These are phyloP conservation scores for Alternaria incomplexa DNA, from an alignment of 2,329 filamentous ascomycete genomes.

Conservation along the genomic window DNA sequence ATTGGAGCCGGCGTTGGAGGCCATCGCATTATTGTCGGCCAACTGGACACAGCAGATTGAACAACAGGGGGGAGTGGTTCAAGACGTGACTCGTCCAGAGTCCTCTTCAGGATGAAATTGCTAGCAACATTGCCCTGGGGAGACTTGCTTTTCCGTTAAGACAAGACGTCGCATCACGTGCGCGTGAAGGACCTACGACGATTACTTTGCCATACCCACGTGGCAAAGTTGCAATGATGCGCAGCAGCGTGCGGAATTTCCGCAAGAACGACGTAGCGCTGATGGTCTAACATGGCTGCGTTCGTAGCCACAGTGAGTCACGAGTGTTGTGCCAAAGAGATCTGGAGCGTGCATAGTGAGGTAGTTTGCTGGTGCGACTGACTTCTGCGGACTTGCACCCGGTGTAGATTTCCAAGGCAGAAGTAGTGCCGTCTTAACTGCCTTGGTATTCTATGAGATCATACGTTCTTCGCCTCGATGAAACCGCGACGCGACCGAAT, in stretches of 20 bases:
- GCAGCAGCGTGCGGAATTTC: background rate
- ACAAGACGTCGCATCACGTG: background rate
- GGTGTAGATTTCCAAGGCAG: background rate
- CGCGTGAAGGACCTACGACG: background rate
- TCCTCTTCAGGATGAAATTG: background rate
- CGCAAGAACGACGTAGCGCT: background rate
- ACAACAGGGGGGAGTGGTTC: background rate
- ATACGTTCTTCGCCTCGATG: background rate
- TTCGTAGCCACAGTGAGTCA: background rate
- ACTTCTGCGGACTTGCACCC: background rate
- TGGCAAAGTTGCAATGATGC: background rate
- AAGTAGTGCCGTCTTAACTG: background rate
- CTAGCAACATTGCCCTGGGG: background rate
- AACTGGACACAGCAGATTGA: background rate
- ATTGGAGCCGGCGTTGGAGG: background rate
- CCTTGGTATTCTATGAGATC: background rate
- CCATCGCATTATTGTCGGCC: background rate
- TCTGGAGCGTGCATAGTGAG: background rate
- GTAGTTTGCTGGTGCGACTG: background rate
- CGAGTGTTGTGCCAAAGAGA: background rate
- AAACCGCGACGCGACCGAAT: background rate
- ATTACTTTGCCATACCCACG: background rate
- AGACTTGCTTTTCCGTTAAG: background rate
- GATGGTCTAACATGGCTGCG: background rate
- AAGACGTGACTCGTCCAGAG: background rate